Percentiles rank a stretch among this genome's conserved stretches.
Conservation (phyloP, 2,329 filamentous ascomycete species). For the Purpureocillium takamizusanense region DNA sequence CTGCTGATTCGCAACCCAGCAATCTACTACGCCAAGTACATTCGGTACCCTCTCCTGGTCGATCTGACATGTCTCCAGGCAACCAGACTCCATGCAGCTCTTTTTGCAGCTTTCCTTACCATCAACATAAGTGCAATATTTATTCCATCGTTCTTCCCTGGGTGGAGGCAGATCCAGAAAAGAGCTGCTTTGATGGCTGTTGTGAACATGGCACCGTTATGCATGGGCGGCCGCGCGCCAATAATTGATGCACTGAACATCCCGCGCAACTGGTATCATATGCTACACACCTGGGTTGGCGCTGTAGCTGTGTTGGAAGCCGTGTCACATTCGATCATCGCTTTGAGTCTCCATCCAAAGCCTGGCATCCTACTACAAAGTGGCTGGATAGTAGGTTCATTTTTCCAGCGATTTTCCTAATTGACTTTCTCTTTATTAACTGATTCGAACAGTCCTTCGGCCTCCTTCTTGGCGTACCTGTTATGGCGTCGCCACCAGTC, state of each 20-base stretch:
- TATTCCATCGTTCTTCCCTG: constrained; percentile 1
- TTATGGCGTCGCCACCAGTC: not conserved
- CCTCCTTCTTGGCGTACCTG: constrained; percentile 1
- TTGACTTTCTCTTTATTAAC: not conserved
- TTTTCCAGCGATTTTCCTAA: no score
- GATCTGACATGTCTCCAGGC: not conserved
- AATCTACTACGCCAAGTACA: constrained; percentile 4
- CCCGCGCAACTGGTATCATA: constrained; percentile 2
- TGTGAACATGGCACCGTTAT: constrained; percentile 4
- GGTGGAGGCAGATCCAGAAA: constrained; percentile 3
- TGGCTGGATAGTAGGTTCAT: constrained; percentile 3
- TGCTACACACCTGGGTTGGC: constrained; percentile 1
- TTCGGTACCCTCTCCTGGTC: constrained; percentile 3
- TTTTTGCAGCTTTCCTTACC: constrained; percentile 1
- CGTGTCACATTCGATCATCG: constrained; percentile 1
- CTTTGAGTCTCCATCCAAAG: not conserved
- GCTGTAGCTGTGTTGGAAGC: constrained; percentile 1
- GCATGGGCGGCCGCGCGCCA: constrained; percentile 1
- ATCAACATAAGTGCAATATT: constrained; percentile 3
- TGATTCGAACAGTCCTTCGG: not conserved
- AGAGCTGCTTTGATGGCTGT: constrained; percentile 2
- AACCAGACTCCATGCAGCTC: not conserved
- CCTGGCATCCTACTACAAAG: not conserved
- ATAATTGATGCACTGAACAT: constrained; percentile 6
- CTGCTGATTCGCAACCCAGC: constrained; percentile 1